These are phyloP conservation scores for Xerocomus potaroensis DNA, from an alignment of 768 basidiomycete species.

Conservation along the genomic window DNA sequence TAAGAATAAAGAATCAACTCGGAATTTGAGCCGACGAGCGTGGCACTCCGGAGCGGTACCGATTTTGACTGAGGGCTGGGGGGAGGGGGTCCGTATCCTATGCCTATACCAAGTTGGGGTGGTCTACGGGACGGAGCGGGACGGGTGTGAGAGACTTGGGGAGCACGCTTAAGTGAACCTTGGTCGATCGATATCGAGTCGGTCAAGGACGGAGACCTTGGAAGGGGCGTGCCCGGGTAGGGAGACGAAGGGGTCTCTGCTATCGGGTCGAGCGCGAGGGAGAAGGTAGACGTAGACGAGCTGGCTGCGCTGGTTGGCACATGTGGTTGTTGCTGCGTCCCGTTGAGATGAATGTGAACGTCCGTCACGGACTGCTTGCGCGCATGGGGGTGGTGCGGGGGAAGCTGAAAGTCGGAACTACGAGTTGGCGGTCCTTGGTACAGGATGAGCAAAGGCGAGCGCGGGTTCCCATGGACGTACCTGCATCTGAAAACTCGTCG, in stretches of 20 bases:
- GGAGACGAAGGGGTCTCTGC: slow-evolving; percentile 39
- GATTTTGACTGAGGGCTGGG: slow-evolving; percentile 18
- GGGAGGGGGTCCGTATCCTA: slow-evolving; percentile 43
- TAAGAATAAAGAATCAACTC: slow-evolving; percentile 84
- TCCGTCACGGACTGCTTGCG: slow-evolving; percentile 69
- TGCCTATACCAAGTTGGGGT: slow-evolving; percentile 42
- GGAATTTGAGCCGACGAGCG: slow-evolving; percentile 46
- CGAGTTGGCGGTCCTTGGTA: slow-evolving; percentile 30
- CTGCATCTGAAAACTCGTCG: slow-evolving; percentile 23
- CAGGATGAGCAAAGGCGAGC: slow-evolving; percentile 5
- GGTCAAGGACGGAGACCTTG: slow-evolving; percentile 25
- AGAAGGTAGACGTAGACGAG: slow-evolving; percentile 46
- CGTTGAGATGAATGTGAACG: slow-evolving; percentile 37
- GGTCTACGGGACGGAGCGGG: slow-evolving; percentile 29
- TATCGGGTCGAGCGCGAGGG: slow-evolving; percentile 46
- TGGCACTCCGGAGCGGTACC: slow-evolving; percentile 34
- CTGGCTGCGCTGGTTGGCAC: slow-evolving; percentile 22
- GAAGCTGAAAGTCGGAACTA: slow-evolving; percentile 47
- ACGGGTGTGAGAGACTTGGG: slow-evolving; percentile 35
- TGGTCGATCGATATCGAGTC: slow-evolving; percentile 26
- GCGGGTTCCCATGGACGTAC: slow-evolving; percentile 6
- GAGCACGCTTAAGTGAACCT: slow-evolving; percentile 20
- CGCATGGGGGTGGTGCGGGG: slow-evolving; percentile 69
- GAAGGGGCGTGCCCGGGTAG: slow-evolving; percentile 35
- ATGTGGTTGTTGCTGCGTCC: slow-evolving; percentile 20